Percentiles rank a stretch among this genome's conserved stretches.
Conservation (phyloP, 2,329 filamentous ascomycete genomes). For the Ophiostoma angusticollis region DNA sequence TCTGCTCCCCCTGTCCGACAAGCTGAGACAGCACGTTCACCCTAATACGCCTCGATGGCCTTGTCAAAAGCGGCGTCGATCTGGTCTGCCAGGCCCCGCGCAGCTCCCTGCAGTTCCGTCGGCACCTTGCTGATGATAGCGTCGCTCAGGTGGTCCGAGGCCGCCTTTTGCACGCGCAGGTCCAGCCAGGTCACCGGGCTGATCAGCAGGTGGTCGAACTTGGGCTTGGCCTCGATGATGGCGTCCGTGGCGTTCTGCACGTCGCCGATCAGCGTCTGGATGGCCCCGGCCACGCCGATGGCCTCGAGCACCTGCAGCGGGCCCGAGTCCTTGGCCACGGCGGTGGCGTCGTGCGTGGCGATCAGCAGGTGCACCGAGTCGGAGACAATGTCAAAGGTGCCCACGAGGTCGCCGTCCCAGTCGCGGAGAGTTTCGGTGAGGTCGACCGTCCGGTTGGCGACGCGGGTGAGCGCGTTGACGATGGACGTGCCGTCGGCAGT, state of each 20-base stretch:
- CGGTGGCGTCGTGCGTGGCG: slow-evolving; percentile 27
- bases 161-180: slow-evolving; percentile 27
- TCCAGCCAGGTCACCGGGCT: slow-evolving; percentile 30
- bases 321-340: slow-evolving; percentile 24
- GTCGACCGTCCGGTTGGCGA: slow-evolving; percentile 1
- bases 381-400: slow-evolving; percentile 27
- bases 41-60: slow-evolving; percentile 21
- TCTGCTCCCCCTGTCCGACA: no score
- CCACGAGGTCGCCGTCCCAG: slow-evolving; percentile 28
- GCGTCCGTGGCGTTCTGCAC: slow-evolving; percentile 27
- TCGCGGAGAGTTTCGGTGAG: slow-evolving; percentile 19
- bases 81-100: slow-evolving; percentile 23
- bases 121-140: slow-evolving; percentile 30
- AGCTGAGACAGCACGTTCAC: no score
- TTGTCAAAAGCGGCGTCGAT: slow-evolving; percentile 27
- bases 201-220: slow-evolving; percentile 31
- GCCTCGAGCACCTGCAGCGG: slow-evolving; percentile 26
- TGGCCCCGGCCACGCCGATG: slow-evolving; percentile 25
- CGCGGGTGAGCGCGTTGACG: slow-evolving; percentile 2
- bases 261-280: slow-evolving; percentile 22
- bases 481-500: slow-evolving; percentile 3
- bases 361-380: slow-evolving; percentile 26
- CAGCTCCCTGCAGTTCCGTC: slow-evolving; percentile 19
- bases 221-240: slow-evolving; percentile 27
- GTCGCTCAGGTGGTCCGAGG: slow-evolving; percentile 25